A percentile compares a stretch with the other conserved stretches of the same genome.
Conservation (phyloP, 2,329 filamentous ascomycete species). For the Colletotrichum tropicale region DNA sequence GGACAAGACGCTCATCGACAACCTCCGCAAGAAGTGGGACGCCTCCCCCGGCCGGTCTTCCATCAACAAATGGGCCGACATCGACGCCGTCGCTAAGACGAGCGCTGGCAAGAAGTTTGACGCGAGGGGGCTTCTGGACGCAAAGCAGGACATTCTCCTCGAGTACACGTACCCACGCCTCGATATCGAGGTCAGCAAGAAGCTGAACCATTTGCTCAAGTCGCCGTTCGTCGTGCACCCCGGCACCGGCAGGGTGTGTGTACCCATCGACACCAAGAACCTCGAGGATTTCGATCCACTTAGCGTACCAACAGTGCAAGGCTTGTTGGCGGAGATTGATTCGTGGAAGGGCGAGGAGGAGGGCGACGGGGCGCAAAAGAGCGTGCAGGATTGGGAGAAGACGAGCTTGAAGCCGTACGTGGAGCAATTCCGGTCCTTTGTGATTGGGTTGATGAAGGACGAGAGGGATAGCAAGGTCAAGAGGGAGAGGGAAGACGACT, state of each 20-base stretch:
- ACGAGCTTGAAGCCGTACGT: conserved; percentile 93
- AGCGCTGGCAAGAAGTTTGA: conserved; percentile 77
- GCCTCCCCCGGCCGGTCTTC: conserved; percentile 79
- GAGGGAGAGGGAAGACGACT: conserved; percentile 57
- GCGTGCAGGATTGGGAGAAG: conserved; percentile 90
- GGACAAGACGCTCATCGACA: conserved; percentile 76
- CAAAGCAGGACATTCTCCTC: conserved; percentile 93
- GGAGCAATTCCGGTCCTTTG: conserved; percentile 85
- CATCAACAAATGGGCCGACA: conserved; percentile 89
- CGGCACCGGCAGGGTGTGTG: conserved; percentile 91
- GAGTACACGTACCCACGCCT: conserved; percentile 98
- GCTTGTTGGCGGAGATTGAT: conserved; percentile 85
- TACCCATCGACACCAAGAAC: conserved; percentile 80
- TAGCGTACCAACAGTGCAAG: conserved; percentile 85
- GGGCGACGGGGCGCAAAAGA: conserved; percentile 36
- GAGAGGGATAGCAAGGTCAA: conserved; percentile 62
- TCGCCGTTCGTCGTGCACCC: conserved; percentile 96
- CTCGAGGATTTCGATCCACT: conserved; percentile 88
- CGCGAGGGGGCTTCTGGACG: conserved; percentile 75
- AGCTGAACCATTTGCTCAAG: conserved; percentile 97
- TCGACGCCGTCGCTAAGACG: conserved; percentile 82
- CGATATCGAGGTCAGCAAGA: conserved; percentile 97
- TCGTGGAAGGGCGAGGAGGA: conserved; percentile 65
- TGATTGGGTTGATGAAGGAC: conserved; percentile 79
- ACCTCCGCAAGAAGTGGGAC: conserved; percentile 89